Evolutionary conservation across 768 basidiomycete species (phyloP), one percentile per base, ranked within the genome.

Genomic region (Kwoniella newhampshirensis): DNA sequence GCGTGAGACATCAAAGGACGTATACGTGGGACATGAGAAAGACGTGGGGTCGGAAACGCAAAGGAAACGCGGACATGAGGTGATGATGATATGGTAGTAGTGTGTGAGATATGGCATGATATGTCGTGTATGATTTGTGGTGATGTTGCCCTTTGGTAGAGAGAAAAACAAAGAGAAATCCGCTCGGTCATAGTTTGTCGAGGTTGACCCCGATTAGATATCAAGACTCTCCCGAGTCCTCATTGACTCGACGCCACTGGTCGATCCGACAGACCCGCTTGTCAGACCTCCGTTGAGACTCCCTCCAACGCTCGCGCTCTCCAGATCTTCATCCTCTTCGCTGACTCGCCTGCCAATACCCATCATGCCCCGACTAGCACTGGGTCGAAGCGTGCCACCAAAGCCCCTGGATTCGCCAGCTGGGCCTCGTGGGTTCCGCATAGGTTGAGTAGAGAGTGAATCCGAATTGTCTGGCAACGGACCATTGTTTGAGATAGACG

Each of bases 341-440:
- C 57, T 40, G 25, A 54, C 57, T 37, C 47, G 46, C 26, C 52
- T n/a, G 18, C 51, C 51, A 21, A 47, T 54, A 17, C 37, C 53
- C 41, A 39, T 59, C 30, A 41, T 23, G 7, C 26, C 25, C 21
- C 48, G 30, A 44, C 51, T 55, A 3, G 44, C 46, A 2, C 45
- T 57, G 5, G 51, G 17, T 35, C 59, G 17, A 25, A 56, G 36
- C 9, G 45, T 26, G 21, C 61, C 61, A 21, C 60, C 61, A 44
- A 75, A 75, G 4, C 74, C 74, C 18, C 70, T 56, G 5, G 65
- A 60, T 27, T 71, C 74, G 28, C 69, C 66, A 0, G 65, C 64
- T 6, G 74, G 74, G 12, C 74, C 74, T 20, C 73, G 46, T 17
- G 74, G 74, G 35, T 75, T 69, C 4, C 74, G 42, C 13, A 72